Base-by-base conservation (phyloP, 768 basidiomycete genomes). In the Mycena indigotica region DNA sequence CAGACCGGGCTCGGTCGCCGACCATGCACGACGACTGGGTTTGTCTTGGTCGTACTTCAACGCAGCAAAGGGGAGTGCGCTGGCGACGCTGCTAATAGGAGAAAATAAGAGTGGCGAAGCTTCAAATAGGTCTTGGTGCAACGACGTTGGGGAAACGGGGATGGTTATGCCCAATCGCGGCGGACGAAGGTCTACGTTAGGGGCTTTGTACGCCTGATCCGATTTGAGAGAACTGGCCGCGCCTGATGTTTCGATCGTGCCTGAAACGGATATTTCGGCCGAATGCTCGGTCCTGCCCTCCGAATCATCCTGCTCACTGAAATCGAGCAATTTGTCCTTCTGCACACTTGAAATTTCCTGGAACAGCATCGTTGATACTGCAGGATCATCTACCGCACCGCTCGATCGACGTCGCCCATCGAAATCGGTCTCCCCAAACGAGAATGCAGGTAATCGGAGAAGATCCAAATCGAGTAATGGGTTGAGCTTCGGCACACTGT, bases 31-130 rank as follows among this genome's bases (percentile, higher is more conserved):
- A 5, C 41, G 41, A 21, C n/a, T 12, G 35, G 35, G 35, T n/a
- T 38, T n/a, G n/a, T n/a, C n/a, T n/a, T n/a, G 17, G 32, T 35
- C 10, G 10, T 17, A 35, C 32, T 35, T 8, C 8, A 17, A 35
- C 17, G 32, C 32, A 35, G 32, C 32, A 17, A 44, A 19, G 23
- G 41, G 12, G 23, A 13, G 12, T 21, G 13, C 41, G 23, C 12
- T 44, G n/a, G 41, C 21, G n/a, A 24, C 17, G 8, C 30, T 48
- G 10, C 3, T 35, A 52, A 56, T 50, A 4, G 62, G 58, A 46
- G 58, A 63, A 38, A 63, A 63, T 48, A 63, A 46, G 13, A 12
- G 24, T 29, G 62, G 55, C 16, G 62, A 63, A 10, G 52, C 46
- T 19, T 60, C 32, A 17, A 40, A 54, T 19, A 63, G 48, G 55